These are phyloP conservation scores for Candolleomyces efflorescens DNA, from an alignment of 768 basidiomycete genomes.

Conservation along the genomic window DNA sequence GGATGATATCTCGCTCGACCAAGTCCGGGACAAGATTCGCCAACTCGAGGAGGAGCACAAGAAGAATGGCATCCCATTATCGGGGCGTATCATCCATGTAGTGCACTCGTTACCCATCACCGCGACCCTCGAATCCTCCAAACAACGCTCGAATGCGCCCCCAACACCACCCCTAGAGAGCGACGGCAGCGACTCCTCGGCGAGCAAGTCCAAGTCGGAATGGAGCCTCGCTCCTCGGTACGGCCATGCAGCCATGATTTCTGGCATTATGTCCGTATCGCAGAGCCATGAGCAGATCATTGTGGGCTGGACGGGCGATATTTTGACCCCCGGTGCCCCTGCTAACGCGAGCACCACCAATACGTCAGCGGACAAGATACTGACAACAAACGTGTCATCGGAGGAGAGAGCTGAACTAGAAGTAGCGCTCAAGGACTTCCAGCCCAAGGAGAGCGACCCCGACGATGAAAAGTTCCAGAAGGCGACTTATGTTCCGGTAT, in stretches of 20 bases:
- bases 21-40: constrained; percentile 69
- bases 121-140: constrained; percentile 49
- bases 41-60: constrained; percentile 70
- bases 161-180: constrained; percentile 57
- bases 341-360: constrained; percentile 8
- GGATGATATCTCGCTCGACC: constrained; percentile 63
- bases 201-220: constrained; percentile 21
- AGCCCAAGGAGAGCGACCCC: constrained; percentile 52
- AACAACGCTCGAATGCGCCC: constrained; percentile 66
- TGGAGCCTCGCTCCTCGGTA: constrained; percentile 82
- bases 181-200: constrained; percentile 38
- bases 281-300: constrained; percentile 86
- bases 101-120: constrained; percentile 85
- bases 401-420: constrained; percentile 67
- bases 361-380: constrained; percentile 30
- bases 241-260: constrained; percentile 94
- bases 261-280: constrained; percentile 82
- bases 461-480: constrained; percentile 52
- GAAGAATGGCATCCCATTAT: constrained; percentile 66
- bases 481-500: constrained; percentile 83
- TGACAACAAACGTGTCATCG: constrained; percentile 46
- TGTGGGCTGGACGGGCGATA: constrained; percentile 92
- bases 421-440: constrained; percentile 57
- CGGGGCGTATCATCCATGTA: constrained; percentile 89
- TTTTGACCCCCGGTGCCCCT: constrained; percentile 45